Evolutionary conservation across 768 basidiomycete species (phyloP), one percentile per base, ranked within the genome.

Genomic region (Chalciporus sphaerocephalus): DNA sequence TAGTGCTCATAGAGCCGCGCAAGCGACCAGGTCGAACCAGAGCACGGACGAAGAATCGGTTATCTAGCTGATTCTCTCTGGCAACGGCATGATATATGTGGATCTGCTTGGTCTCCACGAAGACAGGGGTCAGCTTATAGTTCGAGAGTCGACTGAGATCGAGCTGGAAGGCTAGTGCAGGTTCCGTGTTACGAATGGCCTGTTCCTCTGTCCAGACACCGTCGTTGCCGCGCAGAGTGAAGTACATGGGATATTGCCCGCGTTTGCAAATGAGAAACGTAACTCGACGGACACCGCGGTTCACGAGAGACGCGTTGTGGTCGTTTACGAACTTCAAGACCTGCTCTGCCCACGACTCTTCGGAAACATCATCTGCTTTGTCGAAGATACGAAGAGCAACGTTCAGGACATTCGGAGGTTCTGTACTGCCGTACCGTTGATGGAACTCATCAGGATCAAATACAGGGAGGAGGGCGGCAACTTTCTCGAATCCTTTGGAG

Each of bases 31-130:
- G 96, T 43, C 96, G 91, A 39, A 99, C 83, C 47, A 99, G 77
- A 21, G 92, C 96, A 48, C 96, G 93, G 43, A 99, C 81, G 70
- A 99, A 98, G 85, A 99, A 99, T 43, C 96, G 83, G 54, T 81
- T 91, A 67, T 99, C 96, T n/a, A 96, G 80, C 54, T 95, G 88
- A 69, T 98, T 98, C 73, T 97, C 96, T 48, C 83, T 80, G 24
- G 93, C 94, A 41, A 95, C 80, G 36, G 87, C 94, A 58, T 95
- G 92, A 69, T 99, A 98, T 59, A 99, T 89, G 69, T 98, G 96
- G 39, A 98, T 89, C 69, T 98, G 95, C 64, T 95, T 88, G 69
- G 91, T 88, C 69, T 98, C 93, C 38, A 92, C 92, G 62, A 94
- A 93, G 71, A 85, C 84, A n/a, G 96, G 95, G 32, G 81, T 88